Base-by-base conservation (phyloP, 345 rosid species). In the Pistacia integerrima region DNA sequence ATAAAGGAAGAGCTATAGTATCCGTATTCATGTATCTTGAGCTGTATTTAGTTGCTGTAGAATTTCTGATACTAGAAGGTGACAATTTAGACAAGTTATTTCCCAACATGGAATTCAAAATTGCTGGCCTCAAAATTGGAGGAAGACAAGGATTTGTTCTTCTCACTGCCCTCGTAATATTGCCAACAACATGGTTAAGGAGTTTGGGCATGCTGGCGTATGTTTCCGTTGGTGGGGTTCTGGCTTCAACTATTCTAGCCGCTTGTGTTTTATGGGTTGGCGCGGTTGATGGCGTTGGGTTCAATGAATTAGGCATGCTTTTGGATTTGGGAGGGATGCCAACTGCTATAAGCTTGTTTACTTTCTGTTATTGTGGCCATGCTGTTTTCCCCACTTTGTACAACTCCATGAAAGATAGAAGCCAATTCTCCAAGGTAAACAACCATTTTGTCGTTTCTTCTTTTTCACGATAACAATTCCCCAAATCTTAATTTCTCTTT, bases 151-250 rank as follows among this genome's bases (percentile, higher is more conserved):
- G 82, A 3, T 91, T 89, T 79, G 84, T 91, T 18, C 75, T 89
- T 76, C 75, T 91, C 7, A 56, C 85, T 46, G 83, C 89, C 25
- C 84, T 91, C 1, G 11, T 88, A 38, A 80, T 91, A 38, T 33
- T 88, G 75, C 96, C 96, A 13, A 88, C 93, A 22, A 88, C 96
- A 51, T 91, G 96, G 96, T 59, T 91, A 54, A 87, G 81, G 85
- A 88, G 88, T 79, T 70, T 91, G 71, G 90, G 88, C 0, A 58
- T 85, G 36, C 67, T 91, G 75, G 91, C 96, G 41, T 91, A 91
- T 77, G 66, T 91, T 57, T 91, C 93, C 2, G 87, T 80, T 8
- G 89, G 93, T 33, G 92, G 93, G 16, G 92, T 89, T 56, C 48
- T 85, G 73, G 96, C 96, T 69, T 88, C 90, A 17, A 59, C 85